Percentiles rank a stretch among this genome's conserved stretches.
Conservation (phyloP, 495 filamentous ascomycete genomes). For the Penicillium waksmanii region DNA sequence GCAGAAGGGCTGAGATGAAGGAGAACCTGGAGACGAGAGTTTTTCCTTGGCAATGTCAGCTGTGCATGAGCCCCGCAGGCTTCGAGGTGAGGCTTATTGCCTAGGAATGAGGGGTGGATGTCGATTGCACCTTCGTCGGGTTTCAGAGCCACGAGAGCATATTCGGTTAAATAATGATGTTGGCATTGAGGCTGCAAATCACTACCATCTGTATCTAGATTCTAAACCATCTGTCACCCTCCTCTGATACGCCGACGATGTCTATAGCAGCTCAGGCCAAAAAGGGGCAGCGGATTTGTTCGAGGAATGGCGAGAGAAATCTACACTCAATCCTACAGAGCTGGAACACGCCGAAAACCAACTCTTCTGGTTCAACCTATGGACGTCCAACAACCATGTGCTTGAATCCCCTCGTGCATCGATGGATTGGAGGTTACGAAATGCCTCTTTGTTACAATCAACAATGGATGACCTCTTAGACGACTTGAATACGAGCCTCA, state of each 20-base stretch:
- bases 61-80: background rate
- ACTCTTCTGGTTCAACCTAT: constrained; percentile 25
- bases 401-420: constrained; percentile 18
- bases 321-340: background rate
- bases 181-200: background rate
- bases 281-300: background rate
- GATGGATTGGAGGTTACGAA: constrained; percentile 27
- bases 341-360: constrained; percentile 13
- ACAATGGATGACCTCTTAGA: constrained; percentile 17
- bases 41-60: background rate
- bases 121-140: background rate
- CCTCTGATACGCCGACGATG: background rate
- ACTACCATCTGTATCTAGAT: no score
- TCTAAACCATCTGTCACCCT: background rate
- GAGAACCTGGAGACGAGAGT: no score
- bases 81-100: background rate
- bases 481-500: constrained; percentile 13
- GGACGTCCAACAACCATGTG: constrained; percentile 22
- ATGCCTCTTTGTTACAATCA: constrained; percentile 19
- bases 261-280: background rate
- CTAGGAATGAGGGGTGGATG: background rate
- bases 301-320: background rate
- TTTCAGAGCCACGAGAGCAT: no score
- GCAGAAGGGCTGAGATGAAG: no score
- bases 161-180: background rate